Evolutionary conservation across 2,329 filamentous ascomycete species (phyloP).

Genomic region (Alternaria metachromatica): DNA sequence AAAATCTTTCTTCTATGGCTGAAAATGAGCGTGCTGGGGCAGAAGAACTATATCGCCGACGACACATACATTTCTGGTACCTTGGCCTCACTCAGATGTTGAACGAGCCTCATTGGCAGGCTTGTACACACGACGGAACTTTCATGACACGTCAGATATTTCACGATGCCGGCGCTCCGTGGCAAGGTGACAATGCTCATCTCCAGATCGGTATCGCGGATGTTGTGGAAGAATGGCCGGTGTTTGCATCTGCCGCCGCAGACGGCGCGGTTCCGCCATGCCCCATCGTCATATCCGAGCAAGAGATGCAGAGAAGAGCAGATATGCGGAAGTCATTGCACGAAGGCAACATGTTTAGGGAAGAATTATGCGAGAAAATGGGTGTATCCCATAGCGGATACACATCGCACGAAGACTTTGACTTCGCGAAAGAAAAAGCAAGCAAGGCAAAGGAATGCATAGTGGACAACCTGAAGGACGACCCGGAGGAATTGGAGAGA

Average conservation of each 20-base stretch:
- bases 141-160: slow-evolving; percentile 32
- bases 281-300: not conserved
- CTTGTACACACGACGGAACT: slow-evolving; percentile 25
- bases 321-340: not conserved
- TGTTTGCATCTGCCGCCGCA: not conserved
- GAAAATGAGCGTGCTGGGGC: slow-evolving; percentile 19
- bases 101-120: slow-evolving; percentile 34
- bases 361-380: not conserved
- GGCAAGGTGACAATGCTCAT: slow-evolving; percentile 36
- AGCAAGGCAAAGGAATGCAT: not conserved
- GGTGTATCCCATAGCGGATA: not conserved
- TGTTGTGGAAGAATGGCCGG: not conserved
- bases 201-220: slow-evolving; percentile 22
- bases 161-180: slow-evolving; percentile 31
- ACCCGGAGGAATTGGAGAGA: not conserved
- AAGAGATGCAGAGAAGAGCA: not conserved
- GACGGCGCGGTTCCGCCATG: not conserved
- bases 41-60: slow-evolving; percentile 32
- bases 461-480: not conserved
- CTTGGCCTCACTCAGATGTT: slow-evolving; percentile 31
- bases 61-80: slow-evolving; percentile 43
- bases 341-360: not conserved
- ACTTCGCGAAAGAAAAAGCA: not conserved
- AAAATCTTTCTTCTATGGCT: slow-evolving; percentile 20
- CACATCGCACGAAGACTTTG: not conserved